A percentile compares a stretch with the other conserved stretches of the same genome.
Conservation (phyloP, 768 basidiomycete genomes). For the Suillus decipiens region DNA sequence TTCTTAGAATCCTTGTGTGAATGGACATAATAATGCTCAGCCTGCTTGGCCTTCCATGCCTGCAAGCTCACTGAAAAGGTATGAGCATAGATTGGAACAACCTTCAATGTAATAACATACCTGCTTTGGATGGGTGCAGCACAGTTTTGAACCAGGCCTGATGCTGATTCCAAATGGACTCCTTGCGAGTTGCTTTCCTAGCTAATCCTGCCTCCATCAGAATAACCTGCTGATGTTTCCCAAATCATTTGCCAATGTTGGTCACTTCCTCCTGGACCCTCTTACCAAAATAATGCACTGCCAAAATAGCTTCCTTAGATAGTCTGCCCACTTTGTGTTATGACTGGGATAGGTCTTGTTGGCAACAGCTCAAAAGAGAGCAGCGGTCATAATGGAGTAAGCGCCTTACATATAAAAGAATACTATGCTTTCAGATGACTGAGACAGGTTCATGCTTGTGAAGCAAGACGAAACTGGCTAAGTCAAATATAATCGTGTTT, state of each 20-base stretch:
- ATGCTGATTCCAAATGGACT: not conserved
- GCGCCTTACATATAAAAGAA: too few species aligned
- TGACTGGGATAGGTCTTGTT: too few species aligned
- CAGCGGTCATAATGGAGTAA: too few species aligned
- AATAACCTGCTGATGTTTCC: not conserved
- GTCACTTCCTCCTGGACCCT: not conserved
- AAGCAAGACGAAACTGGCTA: too few species aligned
- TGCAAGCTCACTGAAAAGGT: not conserved
- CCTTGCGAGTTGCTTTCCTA: not conserved
- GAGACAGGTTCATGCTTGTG: too few species aligned
- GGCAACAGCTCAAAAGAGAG: too few species aligned
- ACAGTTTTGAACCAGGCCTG: not conserved
- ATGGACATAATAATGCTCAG: not conserved
- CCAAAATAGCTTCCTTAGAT: not conserved
- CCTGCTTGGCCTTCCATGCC: not conserved
- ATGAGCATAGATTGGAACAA: not conserved
- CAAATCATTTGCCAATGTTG: not conserved
- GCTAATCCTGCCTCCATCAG: not conserved
- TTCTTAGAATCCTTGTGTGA: not conserved
- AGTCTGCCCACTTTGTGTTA: not conserved
- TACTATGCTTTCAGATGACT: too few species aligned
- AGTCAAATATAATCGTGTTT: too few species aligned
- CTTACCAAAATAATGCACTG: not conserved
- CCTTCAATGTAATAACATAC: not conserved
- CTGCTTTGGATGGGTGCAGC: not conserved